Percentiles rank a stretch among this genome's conserved stretches.
phyloP scores from a whole-genome alignment of 106 monocot species.

The Dioscorea dumetorum region DNA sequence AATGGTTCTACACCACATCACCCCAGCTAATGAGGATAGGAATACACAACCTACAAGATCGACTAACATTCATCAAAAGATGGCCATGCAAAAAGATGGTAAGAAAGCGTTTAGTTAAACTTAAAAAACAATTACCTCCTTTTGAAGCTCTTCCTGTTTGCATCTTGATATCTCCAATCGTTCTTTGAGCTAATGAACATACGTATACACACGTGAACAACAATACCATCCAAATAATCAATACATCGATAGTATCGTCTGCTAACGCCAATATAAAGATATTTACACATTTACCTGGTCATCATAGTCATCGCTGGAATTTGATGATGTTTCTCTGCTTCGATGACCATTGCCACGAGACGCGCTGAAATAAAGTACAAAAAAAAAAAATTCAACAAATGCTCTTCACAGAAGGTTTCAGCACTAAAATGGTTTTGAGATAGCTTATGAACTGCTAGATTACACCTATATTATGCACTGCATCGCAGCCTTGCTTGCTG shows the following conservation, averaged over 20 bases:
- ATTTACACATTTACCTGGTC: slow-evolving; percentile 29
- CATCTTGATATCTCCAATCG: slow-evolving; percentile 42
- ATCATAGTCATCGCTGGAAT: slow-evolving; percentile 48
- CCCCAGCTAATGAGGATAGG: background rate
- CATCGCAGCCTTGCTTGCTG: background rate
- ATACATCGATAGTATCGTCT: background rate
- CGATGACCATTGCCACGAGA: slow-evolving; percentile 26
- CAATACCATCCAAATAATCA: no score
- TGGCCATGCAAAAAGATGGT: background rate
- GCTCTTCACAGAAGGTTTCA: background rate
- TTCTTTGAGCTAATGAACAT: slow-evolving; percentile 42
- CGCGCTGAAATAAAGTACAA: slow-evolving; percentile 16
- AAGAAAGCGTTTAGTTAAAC: background rate
- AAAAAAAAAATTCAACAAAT: background rate
- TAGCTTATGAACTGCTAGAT: background rate
- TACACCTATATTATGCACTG: background rate
- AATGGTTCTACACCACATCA: background rate
- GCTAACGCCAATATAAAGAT: background rate
- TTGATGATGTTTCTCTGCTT: slow-evolving; percentile 62
- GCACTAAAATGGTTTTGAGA: background rate
- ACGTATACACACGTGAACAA: background rate
- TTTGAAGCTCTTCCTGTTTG: slow-evolving; percentile 63
- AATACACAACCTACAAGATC: background rate
- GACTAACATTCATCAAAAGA: no score
- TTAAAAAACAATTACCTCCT: slow-evolving; percentile 29